Base-by-base conservation (phyloP, 2,329 filamentous ascomycete genomes). In the Curvularia eragrostidis region DNA sequence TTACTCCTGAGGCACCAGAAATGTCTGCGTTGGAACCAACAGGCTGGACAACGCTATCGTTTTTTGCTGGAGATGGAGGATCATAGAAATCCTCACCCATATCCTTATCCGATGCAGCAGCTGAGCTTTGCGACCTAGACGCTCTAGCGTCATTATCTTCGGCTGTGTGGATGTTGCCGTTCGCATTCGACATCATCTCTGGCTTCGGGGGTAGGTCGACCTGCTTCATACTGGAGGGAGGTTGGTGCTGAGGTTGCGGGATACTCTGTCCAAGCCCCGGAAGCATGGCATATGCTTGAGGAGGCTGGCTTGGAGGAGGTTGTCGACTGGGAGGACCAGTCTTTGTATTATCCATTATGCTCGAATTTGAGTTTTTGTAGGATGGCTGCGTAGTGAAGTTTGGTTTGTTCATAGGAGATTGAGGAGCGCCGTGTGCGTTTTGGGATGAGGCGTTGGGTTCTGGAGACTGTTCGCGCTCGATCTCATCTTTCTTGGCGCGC, bases 401-500 rank as follows among this genome's bases (percentile, higher is more conserved):
- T n/a, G n/a, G n/a, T 3, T 52, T 23, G 7, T 41, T 32, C 7
- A 19, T 1, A 13, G 50, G 24, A 3, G 52, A n/a, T 12, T 42
- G 52, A 21, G 48, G 46, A 36, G 18, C 44, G 18, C 6, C 8
- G 5, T 12, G 28, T 1, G 19, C 44, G 21, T 21, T 34, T 42
- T 59, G 50, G 1, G 44, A 24, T 2, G 41, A 10, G 12, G 3
- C 18, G 1, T 64, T 57, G 9, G 44, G 48, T 5, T 59, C 61
- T 9, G 62, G 60, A 10, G 62, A 65, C 15, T 48, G 57, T 44
- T 74, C 68, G 39, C 69, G 68, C 44, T 74, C 68, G 24, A 77
- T 75, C 57, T 78, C 76, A 26, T 74, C 68, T 48, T 76, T 78
- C 56, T 74, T 77, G 4, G 78, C 77, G 56, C 80, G 76, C 23